Evolutionary conservation across 2,329 filamentous ascomycete species (phyloP).

Genomic region (Ascochyta clinopodiicola): DNA sequence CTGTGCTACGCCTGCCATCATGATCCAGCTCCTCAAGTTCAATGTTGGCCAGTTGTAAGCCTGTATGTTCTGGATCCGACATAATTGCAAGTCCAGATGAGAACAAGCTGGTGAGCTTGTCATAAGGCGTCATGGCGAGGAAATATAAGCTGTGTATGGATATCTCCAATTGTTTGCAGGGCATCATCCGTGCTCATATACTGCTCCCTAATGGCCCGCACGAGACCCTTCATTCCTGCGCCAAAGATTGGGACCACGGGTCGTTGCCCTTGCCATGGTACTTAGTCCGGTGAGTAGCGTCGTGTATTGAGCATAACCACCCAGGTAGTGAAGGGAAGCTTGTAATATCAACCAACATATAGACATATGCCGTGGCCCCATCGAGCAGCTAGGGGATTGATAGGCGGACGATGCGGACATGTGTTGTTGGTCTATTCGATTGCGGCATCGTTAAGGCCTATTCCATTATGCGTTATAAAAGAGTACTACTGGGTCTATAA

Average conservation of each 20-base stretch:
- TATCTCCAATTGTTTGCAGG: neutral
- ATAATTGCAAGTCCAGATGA: neutral
- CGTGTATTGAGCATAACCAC: neutral
- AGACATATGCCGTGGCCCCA: neutral
- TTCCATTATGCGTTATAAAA: no score
- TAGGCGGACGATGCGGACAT: neutral
- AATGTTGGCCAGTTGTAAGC: neutral
- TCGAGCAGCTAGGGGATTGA: neutral
- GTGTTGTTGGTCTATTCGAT: no score
- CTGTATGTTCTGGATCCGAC: neutral
- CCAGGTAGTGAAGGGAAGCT: neutral
- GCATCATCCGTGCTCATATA: constrained; percentile 2
- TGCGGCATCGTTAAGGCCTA: no score
- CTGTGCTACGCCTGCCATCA: constrained; percentile 1
- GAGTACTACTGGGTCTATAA: no score
- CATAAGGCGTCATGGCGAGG: neutral
- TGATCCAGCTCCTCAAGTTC: constrained; percentile 11
- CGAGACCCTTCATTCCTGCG: constrained; percentile 9
- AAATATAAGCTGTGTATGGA: neutral
- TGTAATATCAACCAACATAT: neutral
- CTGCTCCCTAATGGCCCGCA: neutral
- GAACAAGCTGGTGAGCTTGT: neutral
- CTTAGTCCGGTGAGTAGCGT: neutral
- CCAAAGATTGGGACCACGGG: constrained; percentile 1
- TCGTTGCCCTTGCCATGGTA: constrained; percentile 8